A percentile compares a stretch with the other conserved stretches of the same genome.
phyloP scores from a whole-genome alignment of 768 basidiomycete species.

The Boletus rubescentipes region DNA sequence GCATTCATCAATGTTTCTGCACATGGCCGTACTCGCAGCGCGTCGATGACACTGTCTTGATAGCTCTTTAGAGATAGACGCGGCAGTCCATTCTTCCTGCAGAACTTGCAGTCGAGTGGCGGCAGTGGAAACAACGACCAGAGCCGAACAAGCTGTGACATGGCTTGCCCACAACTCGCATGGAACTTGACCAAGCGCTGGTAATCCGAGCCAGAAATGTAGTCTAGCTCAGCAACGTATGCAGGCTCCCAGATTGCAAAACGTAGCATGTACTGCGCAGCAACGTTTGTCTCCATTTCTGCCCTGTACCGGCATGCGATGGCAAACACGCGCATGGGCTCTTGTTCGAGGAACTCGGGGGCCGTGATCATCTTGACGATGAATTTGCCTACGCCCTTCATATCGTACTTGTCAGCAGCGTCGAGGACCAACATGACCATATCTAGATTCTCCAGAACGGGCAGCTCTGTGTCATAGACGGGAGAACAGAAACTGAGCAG shows the following conservation, averaged over 20 bases:
- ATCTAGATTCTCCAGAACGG: constrained; percentile 37
- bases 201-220: constrained; percentile 38
- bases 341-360: constrained; percentile 33
- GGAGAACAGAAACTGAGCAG: constrained; percentile 52
- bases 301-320: constrained; percentile 39
- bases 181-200: constrained; percentile 38
- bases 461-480: constrained; percentile 35
- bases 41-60: constrained; percentile 35
- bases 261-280: constrained; percentile 38
- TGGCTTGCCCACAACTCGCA: constrained; percentile 34
- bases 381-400: constrained; percentile 42
- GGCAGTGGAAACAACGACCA: constrained; percentile 33
- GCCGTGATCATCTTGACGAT: constrained; percentile 33
- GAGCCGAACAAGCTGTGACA: constrained; percentile 32
- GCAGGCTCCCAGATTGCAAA: constrained; percentile 34
- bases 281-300: constrained; percentile 34
- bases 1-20: constrained; percentile 29
- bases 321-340: constrained; percentile 38
- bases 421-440: constrained; percentile 43
- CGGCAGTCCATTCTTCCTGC: constrained; percentile 35
- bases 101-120: constrained; percentile 33
- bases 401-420: constrained; percentile 51
- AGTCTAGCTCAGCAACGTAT: constrained; percentile 36
- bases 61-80: constrained; percentile 32
- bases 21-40: constrained; percentile 32